Evolutionary conservation across 768 basidiomycete genomes (phyloP), one percentile per base, ranked within the genome.

Genomic region (Hygrophorus pudorinus): DNA sequence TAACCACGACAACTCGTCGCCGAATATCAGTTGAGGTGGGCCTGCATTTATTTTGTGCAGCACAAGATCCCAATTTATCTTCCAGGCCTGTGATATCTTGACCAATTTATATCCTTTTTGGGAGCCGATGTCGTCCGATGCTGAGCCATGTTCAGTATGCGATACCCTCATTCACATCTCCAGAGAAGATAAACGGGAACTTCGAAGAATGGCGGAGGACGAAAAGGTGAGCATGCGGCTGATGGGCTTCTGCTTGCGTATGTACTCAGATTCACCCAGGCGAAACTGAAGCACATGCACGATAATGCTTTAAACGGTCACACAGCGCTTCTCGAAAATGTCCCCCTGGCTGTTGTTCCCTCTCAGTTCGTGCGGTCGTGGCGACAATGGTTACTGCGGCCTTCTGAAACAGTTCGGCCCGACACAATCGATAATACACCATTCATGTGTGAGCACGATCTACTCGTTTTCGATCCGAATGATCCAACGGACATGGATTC

Each of bases 371-470:
- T 81, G 39, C 76, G 71, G 18, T 53, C 64, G 31, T 92, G 89
- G 89, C 68, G 68, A 44, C 67, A 70, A 45, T 91, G 89, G 89
- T 55, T 80, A 5, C 63, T 64, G 42, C 71, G 70, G 42, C 82
- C 82, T 12, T 60, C 66, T 5, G 73, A 75, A 46, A 55, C 64
- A 40, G 49, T 64, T 24, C 75, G 85, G 24, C 87, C 88, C 0
- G 69, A 71, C n/a, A 46, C 41, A 4, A 56, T 89, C 29, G 77
- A 86, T 57, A 88, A 79, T 51, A 62, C 67, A 10, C 53, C 56
- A 7, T 79, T 85, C 54, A 52, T 87, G 39, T 91, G 89, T 60
- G 63, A 73, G 46, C 89, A 91, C 59, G 65, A 65, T 4, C 58
- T 68, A 48, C 70, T 90, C 6, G 58, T 66, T 11, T 64, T 89